phyloP scores from a whole-genome alignment of 306 rosid species.

The Trifolium subterraneum region DNA sequence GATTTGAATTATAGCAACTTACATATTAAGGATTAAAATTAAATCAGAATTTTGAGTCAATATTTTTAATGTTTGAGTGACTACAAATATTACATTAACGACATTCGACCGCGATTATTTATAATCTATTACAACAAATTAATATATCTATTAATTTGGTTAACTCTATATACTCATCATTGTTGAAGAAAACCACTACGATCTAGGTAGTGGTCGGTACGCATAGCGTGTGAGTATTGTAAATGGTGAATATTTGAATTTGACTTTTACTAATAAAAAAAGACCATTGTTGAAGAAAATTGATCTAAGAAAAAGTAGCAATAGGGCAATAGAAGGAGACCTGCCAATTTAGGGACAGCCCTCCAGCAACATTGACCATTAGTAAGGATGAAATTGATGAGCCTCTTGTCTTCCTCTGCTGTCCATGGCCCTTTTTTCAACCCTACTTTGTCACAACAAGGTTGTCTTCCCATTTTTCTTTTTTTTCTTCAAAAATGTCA shows the following conservation, averaged over 20 bases:
- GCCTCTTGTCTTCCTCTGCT: slow-evolving; percentile 90
- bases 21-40: background rate
- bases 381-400: slow-evolving; percentile 80
- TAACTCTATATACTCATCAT: background rate
- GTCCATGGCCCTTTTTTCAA: slow-evolving; percentile 97
- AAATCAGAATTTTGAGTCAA: background rate
- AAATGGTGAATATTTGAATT: too few species aligned
- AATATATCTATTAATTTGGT: background rate
- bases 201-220: too few species aligned
- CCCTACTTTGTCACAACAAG: slow-evolving; percentile 98
- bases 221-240: too few species aligned
- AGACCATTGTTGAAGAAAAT: background rate
- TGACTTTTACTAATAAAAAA: too few species aligned
- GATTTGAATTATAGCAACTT: background rate
- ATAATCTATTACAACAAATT: background rate
- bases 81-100: background rate
- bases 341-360: slow-evolving; percentile 96
- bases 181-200: too few species aligned
- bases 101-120: background rate
- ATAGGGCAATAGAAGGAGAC: slow-evolving; percentile 43
- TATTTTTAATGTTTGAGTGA: background rate
- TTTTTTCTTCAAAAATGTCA: slow-evolving; percentile 20
- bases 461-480: slow-evolving; percentile 86
- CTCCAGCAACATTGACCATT: slow-evolving; percentile 99
- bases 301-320: background rate